Percentiles rank a stretch among this genome's conserved stretches.
Conservation (phyloP, 177 flowering plant species). For the Telopea speciosissima region DNA sequence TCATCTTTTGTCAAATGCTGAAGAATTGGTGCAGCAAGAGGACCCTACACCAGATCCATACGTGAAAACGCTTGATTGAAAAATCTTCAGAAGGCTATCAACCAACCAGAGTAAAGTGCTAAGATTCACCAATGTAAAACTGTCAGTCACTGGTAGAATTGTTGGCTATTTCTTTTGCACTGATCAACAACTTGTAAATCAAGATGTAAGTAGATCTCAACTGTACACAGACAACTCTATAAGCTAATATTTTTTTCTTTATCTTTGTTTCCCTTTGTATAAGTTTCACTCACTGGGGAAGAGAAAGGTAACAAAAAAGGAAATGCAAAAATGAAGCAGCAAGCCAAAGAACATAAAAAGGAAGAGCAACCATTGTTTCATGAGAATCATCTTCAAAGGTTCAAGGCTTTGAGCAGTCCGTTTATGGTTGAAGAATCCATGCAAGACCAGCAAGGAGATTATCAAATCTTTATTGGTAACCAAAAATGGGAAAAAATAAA, state of each 20-base stretch:
- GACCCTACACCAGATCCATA: slow-evolving; percentile 60
- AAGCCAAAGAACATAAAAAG: not conserved
- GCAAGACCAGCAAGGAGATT: not conserved
- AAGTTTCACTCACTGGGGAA: too few relatives aligned
- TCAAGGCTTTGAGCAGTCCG: not conserved
- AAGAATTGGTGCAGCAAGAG: slow-evolving; percentile 92
- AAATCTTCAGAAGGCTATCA: not conserved
- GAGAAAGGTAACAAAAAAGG: too few relatives aligned
- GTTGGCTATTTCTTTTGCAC: not conserved
- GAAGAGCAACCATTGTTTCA: not conserved
- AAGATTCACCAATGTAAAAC: not conserved
- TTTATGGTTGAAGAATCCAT: not conserved
- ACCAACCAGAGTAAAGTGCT: not conserved
- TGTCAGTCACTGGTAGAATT: not conserved
- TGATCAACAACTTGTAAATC: too few relatives aligned
- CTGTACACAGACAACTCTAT: not conserved
- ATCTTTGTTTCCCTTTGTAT: too few relatives aligned
- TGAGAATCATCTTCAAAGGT: not conserved
- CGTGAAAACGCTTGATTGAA: slow-evolving; percentile 2
- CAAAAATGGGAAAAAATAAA: too few relatives aligned
- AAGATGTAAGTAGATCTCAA: not conserved
- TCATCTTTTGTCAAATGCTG: slow-evolving; percentile 85
- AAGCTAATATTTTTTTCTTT: too few relatives aligned
- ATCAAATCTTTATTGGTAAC: not conserved
- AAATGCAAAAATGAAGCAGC: not conserved